Evolutionary conservation across 2,329 filamentous ascomycete genomes (phyloP), one percentile per base, ranked within the genome.

Genomic region (Colletotrichum limetticola): DNA sequence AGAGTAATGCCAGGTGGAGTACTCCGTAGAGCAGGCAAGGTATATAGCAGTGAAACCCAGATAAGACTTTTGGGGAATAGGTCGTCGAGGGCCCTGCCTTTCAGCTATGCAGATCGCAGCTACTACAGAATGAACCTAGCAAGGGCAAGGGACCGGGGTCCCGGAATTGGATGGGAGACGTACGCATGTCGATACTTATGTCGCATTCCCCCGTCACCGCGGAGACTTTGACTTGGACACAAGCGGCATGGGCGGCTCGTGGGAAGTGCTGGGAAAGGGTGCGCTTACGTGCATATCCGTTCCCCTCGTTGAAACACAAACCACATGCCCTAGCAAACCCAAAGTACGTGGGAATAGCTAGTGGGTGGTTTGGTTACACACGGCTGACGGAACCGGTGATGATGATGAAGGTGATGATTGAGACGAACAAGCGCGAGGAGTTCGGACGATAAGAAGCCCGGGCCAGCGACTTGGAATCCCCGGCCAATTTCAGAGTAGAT

Each of bases 91-190:
- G 19, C 28, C n/a, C 11, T n/a, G 42, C 14, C 8, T 26, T 24
- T 35, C 35, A 68, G 53, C 52, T n/a, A 22, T 55, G 64, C 22
- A 62, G 69, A 71, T 71, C 64, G 28, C 35, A 32, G 57, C 49
- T 57, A 37, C 57, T 63, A 26, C 46, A 53, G 64, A 26, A 16
- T 14, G 14, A 42, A 42, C 46, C 49, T 26, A 58, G 57, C 53
- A 52, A 30, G 37, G 22, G 30, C 58, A 62, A 37, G 52, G 26
- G 12, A 53, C 66, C 49, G 66, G 68, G 68, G 64, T 37, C 2
- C 46, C 8, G 11, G 24, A 59, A 24, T 12, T 22, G 24, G 35
- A 49, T 19, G n/a, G 16, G 37, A 42, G 32, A 26, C 56, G 46
- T 22, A 35, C 42, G 42, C n/a, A 49, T 19, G 19, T n/a, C 42